Base-by-base conservation (phyloP, 2,329 filamentous ascomycete species). In the Incumbomyces lentus region DNA sequence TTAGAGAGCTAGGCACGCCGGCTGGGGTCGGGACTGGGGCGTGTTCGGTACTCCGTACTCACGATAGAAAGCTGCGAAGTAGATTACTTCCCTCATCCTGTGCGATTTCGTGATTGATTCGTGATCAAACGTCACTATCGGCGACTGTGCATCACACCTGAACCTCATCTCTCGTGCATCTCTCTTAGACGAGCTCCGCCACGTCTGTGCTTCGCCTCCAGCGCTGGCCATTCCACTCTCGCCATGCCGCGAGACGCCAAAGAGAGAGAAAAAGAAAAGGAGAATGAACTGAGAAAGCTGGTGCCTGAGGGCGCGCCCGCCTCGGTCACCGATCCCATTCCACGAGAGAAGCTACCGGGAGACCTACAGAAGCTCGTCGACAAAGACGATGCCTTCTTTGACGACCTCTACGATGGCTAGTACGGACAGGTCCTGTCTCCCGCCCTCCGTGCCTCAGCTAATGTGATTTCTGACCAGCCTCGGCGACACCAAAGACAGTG, bases 401-500 rank as follows among this genome's bases (percentile, higher is more conserved):
- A 88, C 49, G 78, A 86, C 49, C 65, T 93, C 32, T 81, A 84
- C 52, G 81, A 88, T 48, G 84, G 86, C 66, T 81, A 82, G 85
- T 89, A 35, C 16, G 36, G 11, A 12, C 16, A 17, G 4, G 5
- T 12, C 12, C 33, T 12, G 13, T 35, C 12, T 11, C 16, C 13
- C 33, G 29, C 29, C 18, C 34, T 39, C 36, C 40, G 19, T n/a
- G 6, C 22, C 22, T 13, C 8, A 31, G n/a, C 18, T 43, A 12
- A 49, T 6, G 38, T 47, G 14, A 19, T 35, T 4, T 8, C 22
- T 26, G 16, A 49, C n/a, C 61, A 86, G 82, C 59, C 78, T 75
- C 12, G 75, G 81, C 47, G 83, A 93, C 58, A 85, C 87, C 4
- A 95, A 87, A 49, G 86, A 95, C 46, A 84, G 81, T 56, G 82